Percentiles rank a stretch among this genome's conserved stretches.
These are phyloP conservation scores for Solanum chmielewskii DNA, from an alignment of 257 asterid genomes.

Conservation along the genomic window DNA sequence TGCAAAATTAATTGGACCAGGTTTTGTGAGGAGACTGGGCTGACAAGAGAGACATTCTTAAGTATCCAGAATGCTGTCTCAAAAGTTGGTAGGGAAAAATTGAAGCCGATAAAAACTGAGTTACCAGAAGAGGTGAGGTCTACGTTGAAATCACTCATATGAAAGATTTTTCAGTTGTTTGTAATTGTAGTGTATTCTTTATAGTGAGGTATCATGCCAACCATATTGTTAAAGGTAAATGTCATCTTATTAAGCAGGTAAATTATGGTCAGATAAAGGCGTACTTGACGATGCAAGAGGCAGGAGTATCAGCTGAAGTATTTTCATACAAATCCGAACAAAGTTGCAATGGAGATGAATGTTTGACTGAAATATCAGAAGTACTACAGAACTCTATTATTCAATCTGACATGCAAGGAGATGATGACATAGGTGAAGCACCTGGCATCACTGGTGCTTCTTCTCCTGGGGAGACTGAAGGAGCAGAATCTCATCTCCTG, in stretches of 20 bases:
- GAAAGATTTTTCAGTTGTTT: neutral
- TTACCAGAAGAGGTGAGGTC: slow-evolving; percentile 74
- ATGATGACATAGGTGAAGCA: neutral
- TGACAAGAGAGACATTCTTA: slow-evolving; percentile 33
- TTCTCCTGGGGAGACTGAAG: slow-evolving; percentile 3
- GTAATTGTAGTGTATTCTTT: neutral
- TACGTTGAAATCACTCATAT: neutral
- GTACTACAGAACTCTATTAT: neutral
- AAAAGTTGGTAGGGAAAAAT: slow-evolving; percentile 69
- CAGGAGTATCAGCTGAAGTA: slow-evolving; percentile 26
- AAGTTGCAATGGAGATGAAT: slow-evolving; percentile 12
- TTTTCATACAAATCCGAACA: slow-evolving; percentile 17
- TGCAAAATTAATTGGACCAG: slow-evolving; percentile 60
- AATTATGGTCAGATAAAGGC: slow-evolving; percentile 58
- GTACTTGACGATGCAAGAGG: slow-evolving; percentile 49
- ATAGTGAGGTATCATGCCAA: neutral
- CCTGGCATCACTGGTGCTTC: neutral
- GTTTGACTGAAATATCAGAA: slow-evolving; percentile 12
- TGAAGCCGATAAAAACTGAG: slow-evolving; percentile 78
- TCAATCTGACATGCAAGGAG: slow-evolving; percentile 1
- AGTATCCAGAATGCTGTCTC: slow-evolving; percentile 36
- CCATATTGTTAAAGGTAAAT: neutral
- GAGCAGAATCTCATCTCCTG: slow-evolving; percentile 4
- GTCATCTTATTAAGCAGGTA: slow-evolving; percentile 28
- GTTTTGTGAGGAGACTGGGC: slow-evolving; percentile 52